phyloP scores from a whole-genome alignment of 1,284 basidiomycete genomes.

The Microbotryomycetes sp. region DNA sequence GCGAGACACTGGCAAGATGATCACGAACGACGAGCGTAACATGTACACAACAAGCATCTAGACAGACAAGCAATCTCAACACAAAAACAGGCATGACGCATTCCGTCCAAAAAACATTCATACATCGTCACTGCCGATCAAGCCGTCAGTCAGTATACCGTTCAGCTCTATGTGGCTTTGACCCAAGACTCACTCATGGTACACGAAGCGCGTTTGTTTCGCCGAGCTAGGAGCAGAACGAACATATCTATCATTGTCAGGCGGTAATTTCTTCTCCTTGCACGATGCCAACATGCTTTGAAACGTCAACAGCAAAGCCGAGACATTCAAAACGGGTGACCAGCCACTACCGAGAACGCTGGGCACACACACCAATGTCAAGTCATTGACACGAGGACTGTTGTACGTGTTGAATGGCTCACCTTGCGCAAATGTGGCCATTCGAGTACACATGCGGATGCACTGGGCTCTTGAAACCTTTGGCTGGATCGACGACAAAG shows the following conservation, averaged over 20 bases:
- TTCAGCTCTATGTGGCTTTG: no score
- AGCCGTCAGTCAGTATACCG: no score
- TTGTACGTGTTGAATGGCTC: conserved; percentile 36
- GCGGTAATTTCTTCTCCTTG: conserved; percentile 32
- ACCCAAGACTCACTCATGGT: neutral
- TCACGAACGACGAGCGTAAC: no score
- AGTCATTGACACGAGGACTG: neutral
- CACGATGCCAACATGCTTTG: conserved; percentile 46
- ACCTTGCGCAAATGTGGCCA: conserved; percentile 44
- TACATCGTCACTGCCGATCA: neutral
- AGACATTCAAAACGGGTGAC: conserved; percentile 41
- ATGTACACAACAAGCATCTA: no score
- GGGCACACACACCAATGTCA: neutral
- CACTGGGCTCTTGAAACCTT: conserved; percentile 42
- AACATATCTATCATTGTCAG: conserved; percentile 30
- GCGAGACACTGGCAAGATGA: no score
- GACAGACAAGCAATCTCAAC: no score
- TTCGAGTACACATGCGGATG: conserved; percentile 45
- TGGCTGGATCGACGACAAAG: conserved; percentile 23
- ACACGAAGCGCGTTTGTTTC: conserved; percentile 2
- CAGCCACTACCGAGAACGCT: conserved; percentile 9
- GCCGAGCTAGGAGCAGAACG: neutral
- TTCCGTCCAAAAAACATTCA: no score
- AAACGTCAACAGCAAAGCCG: conserved; percentile 45
- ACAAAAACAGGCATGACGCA: no score